Evolutionary conservation across 768 basidiomycete species (phyloP).

Genomic region (Hericium coralloides): DNA sequence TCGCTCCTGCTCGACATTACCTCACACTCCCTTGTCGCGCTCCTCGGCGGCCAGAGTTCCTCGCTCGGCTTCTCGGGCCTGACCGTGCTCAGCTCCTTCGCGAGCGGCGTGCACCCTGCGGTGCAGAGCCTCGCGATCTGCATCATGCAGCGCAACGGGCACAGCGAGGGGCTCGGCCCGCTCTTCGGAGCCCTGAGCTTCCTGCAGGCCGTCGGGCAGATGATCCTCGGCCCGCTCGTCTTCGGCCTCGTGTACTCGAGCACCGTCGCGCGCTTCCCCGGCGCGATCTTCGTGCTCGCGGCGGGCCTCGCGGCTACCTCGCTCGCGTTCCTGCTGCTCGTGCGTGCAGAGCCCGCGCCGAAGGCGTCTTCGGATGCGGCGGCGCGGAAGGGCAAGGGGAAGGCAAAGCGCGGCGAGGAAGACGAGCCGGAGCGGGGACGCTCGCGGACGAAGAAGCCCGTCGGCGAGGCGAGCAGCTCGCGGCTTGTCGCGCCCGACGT

Average conservation of each 20-base stretch:
- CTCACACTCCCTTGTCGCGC: conserved; percentile 52
- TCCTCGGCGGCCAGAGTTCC: conserved; percentile 16
- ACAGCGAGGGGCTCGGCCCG: conserved; percentile 36
- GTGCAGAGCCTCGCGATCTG: conserved; percentile 68
- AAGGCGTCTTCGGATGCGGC: neutral
- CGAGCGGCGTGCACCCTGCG: conserved; percentile 60
- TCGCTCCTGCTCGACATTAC: conserved; percentile 62
- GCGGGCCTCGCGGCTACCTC: conserved; percentile 43
- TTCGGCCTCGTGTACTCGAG: conserved; percentile 59
- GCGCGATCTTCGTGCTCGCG: conserved; percentile 59
- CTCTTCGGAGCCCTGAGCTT: conserved; percentile 69
- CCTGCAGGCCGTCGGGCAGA: conserved; percentile 56
- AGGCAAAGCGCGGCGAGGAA: neutral
- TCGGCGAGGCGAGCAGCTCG: conserved; percentile 7
- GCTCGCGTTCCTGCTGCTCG: conserved; percentile 35
- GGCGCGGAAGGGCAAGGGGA: conserved; percentile 4
- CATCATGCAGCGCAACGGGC: conserved; percentile 33
- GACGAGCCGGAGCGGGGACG: conserved; percentile 13
- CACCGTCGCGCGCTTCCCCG: conserved; percentile 57
- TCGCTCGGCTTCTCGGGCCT: conserved; percentile 41
- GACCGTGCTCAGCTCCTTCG: conserved; percentile 55
- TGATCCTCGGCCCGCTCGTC: conserved; percentile 51
- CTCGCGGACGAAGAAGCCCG: conserved; percentile 11
- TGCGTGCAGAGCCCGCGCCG: conserved; percentile 23
- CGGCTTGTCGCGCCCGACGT: neutral